Evolutionary conservation across 495 filamentous ascomycete species (phyloP).

Genomic region (Lophiostoma macrostomum): DNA sequence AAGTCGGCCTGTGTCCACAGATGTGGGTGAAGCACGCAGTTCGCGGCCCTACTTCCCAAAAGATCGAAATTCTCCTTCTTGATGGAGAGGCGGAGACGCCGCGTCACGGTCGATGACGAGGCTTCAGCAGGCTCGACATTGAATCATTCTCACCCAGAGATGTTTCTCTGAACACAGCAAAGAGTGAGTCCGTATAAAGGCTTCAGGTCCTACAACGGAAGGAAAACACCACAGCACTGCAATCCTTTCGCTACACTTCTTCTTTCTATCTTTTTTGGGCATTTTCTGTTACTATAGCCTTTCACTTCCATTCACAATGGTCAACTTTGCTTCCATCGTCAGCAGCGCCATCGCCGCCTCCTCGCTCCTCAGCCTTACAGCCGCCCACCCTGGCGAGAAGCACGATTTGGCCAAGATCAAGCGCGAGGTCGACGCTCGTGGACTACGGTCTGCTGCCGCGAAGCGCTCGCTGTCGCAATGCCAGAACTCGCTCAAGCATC

Average conservation of each 20-base stretch:
- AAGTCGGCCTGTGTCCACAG: too few species aligned
- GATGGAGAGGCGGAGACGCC: not conserved
- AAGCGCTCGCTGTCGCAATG: conserved; percentile 11
- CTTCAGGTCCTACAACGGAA: not conserved
- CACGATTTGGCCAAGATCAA: conserved; percentile 17
- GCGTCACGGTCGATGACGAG: conserved; percentile 1
- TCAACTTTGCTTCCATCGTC: conserved; percentile 20
- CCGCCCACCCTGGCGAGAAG: conserved; percentile 16
- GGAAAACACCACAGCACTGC: not conserved
- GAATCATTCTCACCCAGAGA: too few species aligned
- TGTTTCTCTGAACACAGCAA: not conserved
- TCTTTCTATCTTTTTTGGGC: not conserved
- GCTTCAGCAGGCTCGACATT: not conserved
- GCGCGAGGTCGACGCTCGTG: conserved; percentile 14
- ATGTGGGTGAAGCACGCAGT: too few species aligned
- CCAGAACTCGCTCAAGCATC: conserved; percentile 2
- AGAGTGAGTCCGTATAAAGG: not conserved
- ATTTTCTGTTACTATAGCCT: not conserved
- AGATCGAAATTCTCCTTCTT: not conserved
- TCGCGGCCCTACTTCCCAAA: not conserved
- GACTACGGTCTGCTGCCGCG: not conserved
- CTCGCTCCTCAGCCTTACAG: not conserved
- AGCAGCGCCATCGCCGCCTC: conserved; percentile 4
- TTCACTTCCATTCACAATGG: conserved; percentile 5
- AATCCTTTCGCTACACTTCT: not conserved